Conservation (phyloP, 2,329 filamentous ascomycete species). For the Capronia americana region DNA sequence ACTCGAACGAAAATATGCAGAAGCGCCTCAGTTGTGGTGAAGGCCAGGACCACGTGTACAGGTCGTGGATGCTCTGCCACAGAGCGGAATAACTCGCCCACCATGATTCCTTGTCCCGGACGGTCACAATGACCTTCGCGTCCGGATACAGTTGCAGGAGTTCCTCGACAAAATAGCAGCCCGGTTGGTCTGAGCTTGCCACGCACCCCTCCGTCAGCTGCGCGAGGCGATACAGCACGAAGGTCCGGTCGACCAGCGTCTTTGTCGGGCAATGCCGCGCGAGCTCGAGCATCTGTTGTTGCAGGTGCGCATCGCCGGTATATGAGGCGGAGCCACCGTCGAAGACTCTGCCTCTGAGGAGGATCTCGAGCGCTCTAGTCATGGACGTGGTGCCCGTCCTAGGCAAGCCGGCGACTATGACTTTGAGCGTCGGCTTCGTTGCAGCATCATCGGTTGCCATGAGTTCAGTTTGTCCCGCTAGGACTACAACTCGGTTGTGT, state of each 20-base stretch:
- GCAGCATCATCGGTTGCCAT: neutral
- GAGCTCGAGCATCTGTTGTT: slow-evolving; percentile 17
- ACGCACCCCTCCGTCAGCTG: slow-evolving; percentile 15
- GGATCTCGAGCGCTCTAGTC: slow-evolving; percentile 16
- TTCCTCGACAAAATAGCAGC: slow-evolving; percentile 16
- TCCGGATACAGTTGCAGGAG: slow-evolving; percentile 16
- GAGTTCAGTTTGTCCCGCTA: neutral
- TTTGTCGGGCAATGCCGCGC: slow-evolving; percentile 14
- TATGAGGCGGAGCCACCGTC: slow-evolving; percentile 12
- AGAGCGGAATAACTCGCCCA: slow-evolving; percentile 18
- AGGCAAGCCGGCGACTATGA: slow-evolving; percentile 17
- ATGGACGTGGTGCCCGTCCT: slow-evolving; percentile 19
- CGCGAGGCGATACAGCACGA: slow-evolving; percentile 13
- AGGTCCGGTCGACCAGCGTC: slow-evolving; percentile 13
- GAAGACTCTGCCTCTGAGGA: slow-evolving; percentile 12
- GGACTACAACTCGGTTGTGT: neutral
- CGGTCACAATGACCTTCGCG: slow-evolving; percentile 16
- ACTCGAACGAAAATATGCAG: slow-evolving; percentile 11
- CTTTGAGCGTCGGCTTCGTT: neutral
- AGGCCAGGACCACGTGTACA: slow-evolving; percentile 15
- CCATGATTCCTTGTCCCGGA: slow-evolving; percentile 13
- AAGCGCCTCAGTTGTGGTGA: slow-evolving; percentile 15
- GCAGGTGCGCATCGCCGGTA: neutral
- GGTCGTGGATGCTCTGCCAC: slow-evolving; percentile 15
- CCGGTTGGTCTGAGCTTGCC: slow-evolving; percentile 16